phyloP scores from a whole-genome alignment of 2,329 filamentous ascomycete genomes.

The Aspergillus niger region DNA sequence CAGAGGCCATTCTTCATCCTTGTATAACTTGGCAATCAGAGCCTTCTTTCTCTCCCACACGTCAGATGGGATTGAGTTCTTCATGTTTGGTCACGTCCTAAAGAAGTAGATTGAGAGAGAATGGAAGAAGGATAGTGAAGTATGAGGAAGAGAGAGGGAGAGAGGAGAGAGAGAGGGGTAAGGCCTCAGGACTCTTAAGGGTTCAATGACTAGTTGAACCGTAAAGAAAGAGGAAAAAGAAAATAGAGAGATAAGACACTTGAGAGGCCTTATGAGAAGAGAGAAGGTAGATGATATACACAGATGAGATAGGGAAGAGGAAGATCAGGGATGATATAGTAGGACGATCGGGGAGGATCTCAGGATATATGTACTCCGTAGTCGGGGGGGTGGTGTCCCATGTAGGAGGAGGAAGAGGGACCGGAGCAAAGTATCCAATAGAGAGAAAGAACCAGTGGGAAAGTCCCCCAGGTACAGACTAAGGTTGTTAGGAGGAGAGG shows the following conservation, averaged over 20 bases:
- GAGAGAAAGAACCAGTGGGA: constrained; percentile 2
- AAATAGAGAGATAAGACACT: neutral
- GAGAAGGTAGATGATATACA: neutral
- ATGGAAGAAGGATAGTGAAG: neutral
- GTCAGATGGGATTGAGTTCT: constrained; percentile 46
- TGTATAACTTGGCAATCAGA: constrained; percentile 45
- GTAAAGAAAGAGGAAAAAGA: neutral
- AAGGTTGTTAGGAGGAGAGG: constrained; percentile 1
- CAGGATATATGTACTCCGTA: constrained; percentile 16
- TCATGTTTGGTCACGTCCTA: constrained; percentile 33
- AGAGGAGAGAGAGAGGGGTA: neutral
- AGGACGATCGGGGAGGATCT: constrained; percentile 14
- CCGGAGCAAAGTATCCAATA: constrained; percentile 9
- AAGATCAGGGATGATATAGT: constrained; percentile 6
- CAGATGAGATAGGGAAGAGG: neutral
- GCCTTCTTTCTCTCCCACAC: constrained; percentile 48
- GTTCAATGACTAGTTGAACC: neutral
- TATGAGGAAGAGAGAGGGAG: neutral
- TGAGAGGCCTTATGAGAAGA: neutral
- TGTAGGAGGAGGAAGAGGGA: neutral
- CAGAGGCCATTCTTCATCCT: constrained; percentile 49
- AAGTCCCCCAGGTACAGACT: neutral
- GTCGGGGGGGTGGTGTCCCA: neutral
- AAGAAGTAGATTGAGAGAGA: neutral
- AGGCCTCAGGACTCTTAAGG: neutral